Evolutionary conservation across 768 basidiomycete genomes (phyloP).

Genomic region (Mrakia hoshinonis): DNA sequence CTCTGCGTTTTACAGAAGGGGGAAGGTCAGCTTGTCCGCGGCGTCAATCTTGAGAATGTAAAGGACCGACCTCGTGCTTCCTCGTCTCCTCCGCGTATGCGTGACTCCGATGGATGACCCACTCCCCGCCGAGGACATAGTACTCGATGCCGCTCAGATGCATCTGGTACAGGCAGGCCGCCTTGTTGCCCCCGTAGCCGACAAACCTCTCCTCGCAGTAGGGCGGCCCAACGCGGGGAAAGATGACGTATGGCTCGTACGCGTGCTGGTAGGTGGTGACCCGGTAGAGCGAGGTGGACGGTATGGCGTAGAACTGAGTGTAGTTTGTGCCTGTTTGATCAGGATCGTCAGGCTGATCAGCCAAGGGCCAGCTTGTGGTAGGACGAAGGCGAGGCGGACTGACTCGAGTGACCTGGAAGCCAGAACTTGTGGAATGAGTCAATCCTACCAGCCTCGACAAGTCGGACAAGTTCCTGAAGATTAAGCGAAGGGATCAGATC

Average conservation of each 20-base stretch:
- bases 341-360: not conserved
- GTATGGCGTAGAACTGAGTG: constrained; percentile 53
- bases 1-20: constrained; percentile 45
- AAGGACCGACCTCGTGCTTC: constrained; percentile 53
- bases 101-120: constrained; percentile 80
- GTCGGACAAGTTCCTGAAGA: constrained; percentile 47
- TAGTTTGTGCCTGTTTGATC: constrained; percentile 56
- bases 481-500: not conserved
- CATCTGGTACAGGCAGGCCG: constrained; percentile 84
- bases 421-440: constrained; percentile 71
- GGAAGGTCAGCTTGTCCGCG: not conserved
- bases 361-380: not conserved
- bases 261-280: constrained; percentile 65
- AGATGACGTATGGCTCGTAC: constrained; percentile 82
- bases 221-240: constrained; percentile 35
- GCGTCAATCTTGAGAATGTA: not conserved
- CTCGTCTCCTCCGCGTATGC: constrained; percentile 67
- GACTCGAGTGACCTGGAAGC: constrained; percentile 61
- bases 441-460: constrained; percentile 53
- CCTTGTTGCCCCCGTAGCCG: constrained; percentile 87
- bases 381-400: not conserved
- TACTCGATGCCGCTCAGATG: constrained; percentile 75
- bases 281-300: constrained; percentile 59
- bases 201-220: constrained; percentile 76
- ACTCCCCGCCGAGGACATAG: constrained; percentile 77